These are phyloP conservation scores for Pleurotus giganteus DNA, from an alignment of 768 basidiomycete species.

Conservation along the genomic window DNA sequence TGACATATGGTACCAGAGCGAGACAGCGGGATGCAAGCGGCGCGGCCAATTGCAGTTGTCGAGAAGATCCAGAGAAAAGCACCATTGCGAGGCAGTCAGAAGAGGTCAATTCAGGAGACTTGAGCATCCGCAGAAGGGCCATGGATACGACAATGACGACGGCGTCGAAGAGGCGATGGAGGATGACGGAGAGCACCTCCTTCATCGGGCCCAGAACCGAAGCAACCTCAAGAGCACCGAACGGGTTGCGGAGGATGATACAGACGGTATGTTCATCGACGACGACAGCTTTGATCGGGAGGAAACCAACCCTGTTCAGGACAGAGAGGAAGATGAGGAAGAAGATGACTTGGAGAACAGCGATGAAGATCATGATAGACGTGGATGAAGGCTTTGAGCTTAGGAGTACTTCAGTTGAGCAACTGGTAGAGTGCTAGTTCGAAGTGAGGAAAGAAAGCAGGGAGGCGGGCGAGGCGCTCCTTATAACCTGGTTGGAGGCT, in stretches of 20 bases:
- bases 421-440: background rate
- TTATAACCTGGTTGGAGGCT: too few relatives aligned
- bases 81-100: background rate
- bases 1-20: too few relatives aligned
- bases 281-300: background rate
- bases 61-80: background rate
- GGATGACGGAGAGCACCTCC: background rate
- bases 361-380: background rate
- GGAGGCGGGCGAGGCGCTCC: slow-evolving; percentile 37
- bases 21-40: too few relatives aligned
- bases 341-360: background rate
- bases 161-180: background rate
- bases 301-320: background rate
- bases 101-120: background rate
- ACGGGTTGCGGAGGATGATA: background rate
- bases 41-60: too few relatives aligned
- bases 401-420: background rate
- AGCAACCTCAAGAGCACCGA: background rate
- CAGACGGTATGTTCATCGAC: background rate
- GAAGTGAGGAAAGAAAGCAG: slow-evolving; percentile 26
- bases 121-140: background rate
- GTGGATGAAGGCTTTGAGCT: background rate
- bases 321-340: background rate
- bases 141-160: background rate
- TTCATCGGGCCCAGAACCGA: background rate